A percentile compares a stretch with the other conserved stretches of the same genome.
These are phyloP conservation scores for Magnaporthiopsis rhizophila DNA, from an alignment of 2,329 filamentous ascomycete species.

Conservation along the genomic window DNA sequence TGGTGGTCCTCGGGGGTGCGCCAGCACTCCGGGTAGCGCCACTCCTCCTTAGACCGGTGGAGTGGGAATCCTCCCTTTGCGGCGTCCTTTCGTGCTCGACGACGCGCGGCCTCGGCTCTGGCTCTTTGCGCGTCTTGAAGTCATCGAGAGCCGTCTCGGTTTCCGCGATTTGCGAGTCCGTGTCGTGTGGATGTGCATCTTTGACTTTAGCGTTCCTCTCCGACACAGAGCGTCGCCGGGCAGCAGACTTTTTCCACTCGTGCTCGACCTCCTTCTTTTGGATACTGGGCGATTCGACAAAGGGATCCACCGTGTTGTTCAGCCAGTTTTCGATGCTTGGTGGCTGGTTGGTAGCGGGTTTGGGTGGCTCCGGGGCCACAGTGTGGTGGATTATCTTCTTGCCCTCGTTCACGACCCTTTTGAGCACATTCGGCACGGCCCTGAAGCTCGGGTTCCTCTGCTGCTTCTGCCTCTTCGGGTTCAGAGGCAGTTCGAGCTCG, in stretches of 20 bases:
- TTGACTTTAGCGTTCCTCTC: not conserved
- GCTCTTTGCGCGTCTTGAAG: conserved; percentile 10
- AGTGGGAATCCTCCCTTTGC: conserved; percentile 22
- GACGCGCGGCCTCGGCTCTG: conserved; percentile 10
- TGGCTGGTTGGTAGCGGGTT: conserved; percentile 44
- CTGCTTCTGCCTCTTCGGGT: conserved; percentile 36
- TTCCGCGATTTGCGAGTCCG: conserved; percentile 1
- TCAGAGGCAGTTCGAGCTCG: conserved; percentile 48
- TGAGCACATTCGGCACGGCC: conserved; percentile 53
- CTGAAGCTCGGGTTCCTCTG: conserved; percentile 51
- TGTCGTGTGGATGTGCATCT: conserved; percentile 16
- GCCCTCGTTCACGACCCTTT: conserved; percentile 55
- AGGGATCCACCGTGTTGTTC: conserved; percentile 54
- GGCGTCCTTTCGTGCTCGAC: conserved; percentile 17
- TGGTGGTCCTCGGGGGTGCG: conserved; percentile 37
- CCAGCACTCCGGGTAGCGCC: conserved; percentile 44
- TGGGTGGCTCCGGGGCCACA: conserved; percentile 39
- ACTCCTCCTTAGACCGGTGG: conserved; percentile 42
- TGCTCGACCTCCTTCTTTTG: conserved; percentile 27
- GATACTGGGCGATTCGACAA: conserved; percentile 37
- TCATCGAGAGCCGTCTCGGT: conserved; percentile 9
- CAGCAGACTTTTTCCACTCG: conserved; percentile 25
- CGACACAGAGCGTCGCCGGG: conserved; percentile 15
- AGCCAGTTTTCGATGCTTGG: conserved; percentile 60
- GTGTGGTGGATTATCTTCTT: conserved; percentile 58